Evolutionary conservation across 805 yeast species (phyloP), one percentile per base, ranked within the genome.

Genomic region (Candida arabinofermentans): DNA sequence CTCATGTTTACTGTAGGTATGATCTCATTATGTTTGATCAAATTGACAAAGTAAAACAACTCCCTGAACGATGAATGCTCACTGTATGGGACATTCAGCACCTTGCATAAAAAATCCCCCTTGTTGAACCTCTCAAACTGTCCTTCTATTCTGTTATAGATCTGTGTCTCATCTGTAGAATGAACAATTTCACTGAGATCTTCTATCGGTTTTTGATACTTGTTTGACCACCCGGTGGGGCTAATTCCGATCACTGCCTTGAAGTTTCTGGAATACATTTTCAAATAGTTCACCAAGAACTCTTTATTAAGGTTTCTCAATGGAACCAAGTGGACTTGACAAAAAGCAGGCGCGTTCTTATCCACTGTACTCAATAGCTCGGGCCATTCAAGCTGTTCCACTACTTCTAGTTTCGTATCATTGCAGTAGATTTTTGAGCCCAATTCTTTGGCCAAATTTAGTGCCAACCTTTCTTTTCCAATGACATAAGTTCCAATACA

Each of bases 51-150:
- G 41, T 73, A 71, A 10, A 82, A 71, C 29, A 93, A 68, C 54
- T 93, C 99, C 29, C 84, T 67, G 54, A 81, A 91, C 43, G 96
- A 86, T 9, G 96, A 87, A 64, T 93, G 99, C 57, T 93, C 99
- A 55, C 95, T 83, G 56, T 93, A 93, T 0, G 99, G 98, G 1
- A 60, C 49, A 26, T 47, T 51, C 8, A 59, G 40, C 18, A 53
- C 49, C 24, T 53, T 50, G 21, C 34, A 50, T 21, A 30, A 43
- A 29, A 30, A 55, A 41, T 34, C 52, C 44, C 46, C 48, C n/a
- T 42, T 43, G 23, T 50, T 39, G 13, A 35, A 33, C 33, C 51
- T 32, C 17, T 51, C 52, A 36, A 54, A 54, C 23, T 50, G 55
- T 17, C 37, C 34, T 10, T 39, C 42, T 19, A 54, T 47, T 13